Evolutionary conservation across 192 early-diverging fungal species (phyloP), one percentile per base, ranked within the genome.

Genomic region (Coemansia sp.): DNA sequence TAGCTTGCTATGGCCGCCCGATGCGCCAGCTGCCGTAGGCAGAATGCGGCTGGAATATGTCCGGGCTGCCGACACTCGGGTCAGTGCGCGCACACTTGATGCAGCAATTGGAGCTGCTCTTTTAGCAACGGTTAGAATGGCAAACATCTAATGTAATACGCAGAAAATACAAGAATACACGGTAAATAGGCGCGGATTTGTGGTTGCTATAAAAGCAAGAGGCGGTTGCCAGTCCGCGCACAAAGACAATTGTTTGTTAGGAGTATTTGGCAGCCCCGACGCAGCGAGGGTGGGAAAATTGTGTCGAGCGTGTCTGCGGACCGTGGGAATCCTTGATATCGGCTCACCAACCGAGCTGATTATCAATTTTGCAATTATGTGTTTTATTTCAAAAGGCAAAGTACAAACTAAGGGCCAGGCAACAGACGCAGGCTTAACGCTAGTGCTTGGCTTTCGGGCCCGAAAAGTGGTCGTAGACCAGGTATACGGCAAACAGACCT

Each of bases 401-500:
- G 25, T 35, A 51, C 17, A 63, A 29, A 52, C 51, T 56, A 55
- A 29, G 32, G 19, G 27, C 56, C 25, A 25, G 38, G 19, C 5
- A 7, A 10, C 11, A 43, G 41, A n/a, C 41, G 41, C 41, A 15
- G 2, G 4, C 41, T 43, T 7, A 32, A 7, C 32, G 23, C 6
- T 43, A 63, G 57, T 79, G 76, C 61, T 79, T 72, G 53, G 66
- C 50, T 51, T 70, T 70, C 22, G 70, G 50, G 58, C 60, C 67
- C 56, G 86, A 56, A 63, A 86, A 79, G 50, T 88, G 80, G 67
- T 91, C 88, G 66, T 86, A 87, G 63, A 73, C 86, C 60, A 85
- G 83, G 66, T 90, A 88, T 43, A 79, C 84, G n/a, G 87, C 82
- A 65, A 92, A 92, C 49, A 88, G 85, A 45, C 84, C 90, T 21